Conservation (phyloP, 129 eudicot genomes). For the Heracleum sosnowskyi region DNA sequence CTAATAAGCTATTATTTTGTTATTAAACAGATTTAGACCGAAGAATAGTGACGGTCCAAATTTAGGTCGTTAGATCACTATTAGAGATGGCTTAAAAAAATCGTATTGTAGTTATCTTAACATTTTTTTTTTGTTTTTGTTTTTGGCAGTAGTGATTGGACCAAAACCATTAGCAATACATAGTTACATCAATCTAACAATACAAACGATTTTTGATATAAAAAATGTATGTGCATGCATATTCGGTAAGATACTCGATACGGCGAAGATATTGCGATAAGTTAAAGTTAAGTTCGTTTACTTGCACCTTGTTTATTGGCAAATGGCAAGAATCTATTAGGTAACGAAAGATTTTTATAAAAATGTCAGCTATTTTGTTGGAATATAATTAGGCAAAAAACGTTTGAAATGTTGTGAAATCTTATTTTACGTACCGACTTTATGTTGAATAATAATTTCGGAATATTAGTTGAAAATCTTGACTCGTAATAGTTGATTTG, state of each 20-base stretch:
- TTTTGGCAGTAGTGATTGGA: background rate
- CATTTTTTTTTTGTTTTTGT: too few species aligned
- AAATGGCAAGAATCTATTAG: background rate
- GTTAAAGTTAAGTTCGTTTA: slow-evolving; percentile 1
- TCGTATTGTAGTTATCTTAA: too few species aligned
- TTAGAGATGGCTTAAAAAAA: too few species aligned
- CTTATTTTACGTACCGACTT: background rate
- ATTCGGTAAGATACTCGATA: background rate
- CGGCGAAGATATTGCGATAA: background rate
- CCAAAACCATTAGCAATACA: background rate
- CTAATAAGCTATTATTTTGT: too few species aligned
- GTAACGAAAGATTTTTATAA: background rate
- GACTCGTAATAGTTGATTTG: too few species aligned
- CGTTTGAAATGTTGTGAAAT: background rate
- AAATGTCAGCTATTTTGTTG: background rate
- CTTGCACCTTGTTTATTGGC: background rate
- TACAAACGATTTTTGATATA: background rate
- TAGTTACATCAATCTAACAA: background rate
- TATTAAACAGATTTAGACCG: too few species aligned
- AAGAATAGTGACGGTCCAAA: too few species aligned
- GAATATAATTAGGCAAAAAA: background rate
- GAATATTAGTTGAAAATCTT: too few species aligned
- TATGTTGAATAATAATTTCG: background rate
- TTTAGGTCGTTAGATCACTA: too few species aligned
- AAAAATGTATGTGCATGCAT: background rate